Evolutionary conservation across 208 protist species (phyloP).

Genomic region (Leishmania gerbilli): DNA sequence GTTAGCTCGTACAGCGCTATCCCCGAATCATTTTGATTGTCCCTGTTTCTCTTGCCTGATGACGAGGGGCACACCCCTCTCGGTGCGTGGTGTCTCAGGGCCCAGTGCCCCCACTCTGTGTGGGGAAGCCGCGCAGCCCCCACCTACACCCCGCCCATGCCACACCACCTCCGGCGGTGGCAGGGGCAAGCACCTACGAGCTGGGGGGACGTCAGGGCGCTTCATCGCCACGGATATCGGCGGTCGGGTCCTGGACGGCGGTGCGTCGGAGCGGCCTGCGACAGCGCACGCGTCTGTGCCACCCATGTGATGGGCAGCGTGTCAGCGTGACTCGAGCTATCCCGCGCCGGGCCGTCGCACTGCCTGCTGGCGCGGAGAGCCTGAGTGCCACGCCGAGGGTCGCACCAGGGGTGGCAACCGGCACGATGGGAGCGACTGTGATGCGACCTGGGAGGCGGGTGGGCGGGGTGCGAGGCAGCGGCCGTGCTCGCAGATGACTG

Average conservation of each 20-base stretch:
- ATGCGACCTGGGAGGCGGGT: neutral
- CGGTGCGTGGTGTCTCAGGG: neutral
- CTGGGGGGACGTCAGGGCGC: too few species aligned
- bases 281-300: neutral
- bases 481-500: neutral
- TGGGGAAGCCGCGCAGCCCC: neutral
- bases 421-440: neutral
- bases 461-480: neutral
- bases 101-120: neutral
- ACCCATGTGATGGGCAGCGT: neutral
- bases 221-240: neutral
- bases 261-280: too few species aligned
- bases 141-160: neutral
- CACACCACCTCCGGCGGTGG: neutral
- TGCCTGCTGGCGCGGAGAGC: neutral
- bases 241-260: too few species aligned
- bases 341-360: too few species aligned
- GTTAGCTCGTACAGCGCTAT: too few species aligned
- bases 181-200: neutral
- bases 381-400: neutral
- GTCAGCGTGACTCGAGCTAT: neutral
- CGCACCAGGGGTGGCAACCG: too few species aligned
- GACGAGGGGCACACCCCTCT: neutral
- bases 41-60: neutral
- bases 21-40: neutral